Evolutionary conservation across 2,329 filamentous ascomycete genomes (phyloP).

Genomic region (Didymella exigua): DNA sequence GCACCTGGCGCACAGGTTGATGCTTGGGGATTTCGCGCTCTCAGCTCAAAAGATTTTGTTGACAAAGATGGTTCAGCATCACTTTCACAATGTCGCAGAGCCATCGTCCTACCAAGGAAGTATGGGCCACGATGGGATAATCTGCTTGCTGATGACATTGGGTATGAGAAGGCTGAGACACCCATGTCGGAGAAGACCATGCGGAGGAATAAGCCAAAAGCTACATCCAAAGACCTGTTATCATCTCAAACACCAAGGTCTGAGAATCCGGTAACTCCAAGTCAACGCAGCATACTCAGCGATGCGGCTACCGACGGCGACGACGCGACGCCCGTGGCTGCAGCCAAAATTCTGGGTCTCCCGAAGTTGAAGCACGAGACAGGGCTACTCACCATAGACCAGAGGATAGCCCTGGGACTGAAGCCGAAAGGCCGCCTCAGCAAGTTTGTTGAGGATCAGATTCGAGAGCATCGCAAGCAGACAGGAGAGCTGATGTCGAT

Average conservation of each 20-base stretch:
- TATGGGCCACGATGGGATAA: conserved; percentile 37
- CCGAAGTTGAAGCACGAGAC: conserved; percentile 13
- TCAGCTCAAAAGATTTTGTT: conserved; percentile 28
- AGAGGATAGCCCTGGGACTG: conserved; percentile 33
- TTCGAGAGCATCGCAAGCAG: conserved; percentile 33
- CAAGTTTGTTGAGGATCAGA: conserved; percentile 31
- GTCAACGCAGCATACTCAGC: not conserved
- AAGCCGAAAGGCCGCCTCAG: conserved; percentile 34
- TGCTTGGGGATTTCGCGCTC: conserved; percentile 38
- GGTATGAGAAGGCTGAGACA: conserved; percentile 26
- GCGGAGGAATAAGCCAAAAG: conserved; percentile 6
- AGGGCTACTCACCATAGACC: conserved; percentile 29
- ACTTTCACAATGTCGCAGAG: conserved; percentile 31
- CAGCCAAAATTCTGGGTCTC: conserved; percentile 3
- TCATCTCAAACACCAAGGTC: not conserved
- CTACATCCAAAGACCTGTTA: not conserved
- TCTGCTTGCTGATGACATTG: conserved; percentile 28
- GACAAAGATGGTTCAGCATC: conserved; percentile 32
- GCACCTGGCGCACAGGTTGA: conserved; percentile 20
- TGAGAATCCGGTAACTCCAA: not conserved
- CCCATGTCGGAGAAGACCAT: not conserved
- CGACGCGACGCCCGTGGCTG: not conserved
- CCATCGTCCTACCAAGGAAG: conserved; percentile 26
- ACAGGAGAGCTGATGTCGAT: conserved; percentile 28
- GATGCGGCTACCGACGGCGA: conserved; percentile 1